Conservation (phyloP, 83 land plant genomes). For the Larix sibirica region DNA sequence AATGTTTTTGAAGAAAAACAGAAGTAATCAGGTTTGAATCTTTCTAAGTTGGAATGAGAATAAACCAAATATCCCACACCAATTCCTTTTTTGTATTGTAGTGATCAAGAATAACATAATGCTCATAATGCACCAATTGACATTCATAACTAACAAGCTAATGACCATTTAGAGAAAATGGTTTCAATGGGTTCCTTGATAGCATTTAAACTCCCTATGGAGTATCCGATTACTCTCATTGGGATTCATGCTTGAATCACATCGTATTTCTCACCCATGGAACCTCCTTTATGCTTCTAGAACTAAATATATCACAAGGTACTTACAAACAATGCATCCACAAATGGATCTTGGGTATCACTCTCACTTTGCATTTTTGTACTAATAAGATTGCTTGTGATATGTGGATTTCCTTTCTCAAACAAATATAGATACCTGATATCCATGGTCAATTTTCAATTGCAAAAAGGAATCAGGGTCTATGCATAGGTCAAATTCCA, state of each 20-base stretch:
- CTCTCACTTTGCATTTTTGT: slow-evolving; percentile 83
- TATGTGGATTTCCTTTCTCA: slow-evolving; percentile 90
- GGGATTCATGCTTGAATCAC: slow-evolving; percentile 54
- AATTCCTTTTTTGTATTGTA: neutral
- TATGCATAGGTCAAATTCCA: too few species aligned
- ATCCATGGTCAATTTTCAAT: slow-evolving; percentile 8
- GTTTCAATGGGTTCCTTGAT: neutral
- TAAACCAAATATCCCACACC: neutral
- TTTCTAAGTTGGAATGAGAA: neutral
- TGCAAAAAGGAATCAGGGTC: neutral
- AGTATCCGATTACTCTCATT: neutral
- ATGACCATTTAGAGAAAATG: neutral
- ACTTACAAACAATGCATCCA: slow-evolving; percentile 84
- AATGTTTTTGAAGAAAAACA: neutral
- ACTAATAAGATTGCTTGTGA: slow-evolving; percentile 67
- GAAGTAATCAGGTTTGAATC: neutral
- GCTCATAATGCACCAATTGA: neutral
- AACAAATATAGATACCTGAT: slow-evolving; percentile 92
- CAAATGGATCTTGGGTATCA: slow-evolving; percentile 53
- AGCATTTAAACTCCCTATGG: too few species aligned
- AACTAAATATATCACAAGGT: slow-evolving; percentile 90
- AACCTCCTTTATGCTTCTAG: slow-evolving; percentile 92
- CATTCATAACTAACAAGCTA: neutral
- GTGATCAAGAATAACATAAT: neutral
- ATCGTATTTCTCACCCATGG: slow-evolving; percentile 81